phyloP scores from a whole-genome alignment of 2,329 filamentous ascomycete species.

The Thelonectria rubi region DNA sequence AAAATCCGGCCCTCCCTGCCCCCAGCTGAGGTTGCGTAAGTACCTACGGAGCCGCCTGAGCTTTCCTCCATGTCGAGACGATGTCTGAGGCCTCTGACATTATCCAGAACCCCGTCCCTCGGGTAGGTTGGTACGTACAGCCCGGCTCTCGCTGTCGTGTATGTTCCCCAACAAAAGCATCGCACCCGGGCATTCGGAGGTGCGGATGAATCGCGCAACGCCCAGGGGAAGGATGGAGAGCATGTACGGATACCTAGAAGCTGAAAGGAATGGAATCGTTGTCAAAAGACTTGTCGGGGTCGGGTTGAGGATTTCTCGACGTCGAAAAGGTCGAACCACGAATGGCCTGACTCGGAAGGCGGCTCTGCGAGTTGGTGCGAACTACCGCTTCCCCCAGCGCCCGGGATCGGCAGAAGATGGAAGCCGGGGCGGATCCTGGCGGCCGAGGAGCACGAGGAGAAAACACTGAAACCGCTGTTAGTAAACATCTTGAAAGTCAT shows the following conservation, averaged over 20 bases:
- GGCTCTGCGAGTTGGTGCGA: constrained; percentile 18
- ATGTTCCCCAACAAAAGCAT: not conserved
- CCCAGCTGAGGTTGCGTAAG: no score
- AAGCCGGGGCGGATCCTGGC: constrained; percentile 25
- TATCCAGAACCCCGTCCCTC: no score
- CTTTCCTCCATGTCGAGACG: no score
- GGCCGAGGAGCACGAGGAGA: not conserved
- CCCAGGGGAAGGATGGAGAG: not conserved
- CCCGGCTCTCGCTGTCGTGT: no score
- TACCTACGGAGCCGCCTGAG: no score
- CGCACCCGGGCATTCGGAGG: not conserved
- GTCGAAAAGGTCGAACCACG: constrained; percentile 37
- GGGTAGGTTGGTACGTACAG: not conserved
- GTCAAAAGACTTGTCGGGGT: no score
- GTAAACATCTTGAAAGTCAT: not conserved
- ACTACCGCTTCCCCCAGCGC: constrained; percentile 1
- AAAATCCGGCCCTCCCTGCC: no score
- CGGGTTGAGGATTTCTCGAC: constrained; percentile 1
- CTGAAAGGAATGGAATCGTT: not conserved
- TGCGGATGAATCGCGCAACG: not conserved
- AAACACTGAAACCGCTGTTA: not conserved
- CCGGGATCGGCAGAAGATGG: constrained; percentile 20
- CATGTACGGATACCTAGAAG: not conserved
- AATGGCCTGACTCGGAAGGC: constrained; percentile 35
- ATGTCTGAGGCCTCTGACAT: no score